Conservation (phyloP, 768 basidiomycete species). For the Steccherinum ochraceum region DNA sequence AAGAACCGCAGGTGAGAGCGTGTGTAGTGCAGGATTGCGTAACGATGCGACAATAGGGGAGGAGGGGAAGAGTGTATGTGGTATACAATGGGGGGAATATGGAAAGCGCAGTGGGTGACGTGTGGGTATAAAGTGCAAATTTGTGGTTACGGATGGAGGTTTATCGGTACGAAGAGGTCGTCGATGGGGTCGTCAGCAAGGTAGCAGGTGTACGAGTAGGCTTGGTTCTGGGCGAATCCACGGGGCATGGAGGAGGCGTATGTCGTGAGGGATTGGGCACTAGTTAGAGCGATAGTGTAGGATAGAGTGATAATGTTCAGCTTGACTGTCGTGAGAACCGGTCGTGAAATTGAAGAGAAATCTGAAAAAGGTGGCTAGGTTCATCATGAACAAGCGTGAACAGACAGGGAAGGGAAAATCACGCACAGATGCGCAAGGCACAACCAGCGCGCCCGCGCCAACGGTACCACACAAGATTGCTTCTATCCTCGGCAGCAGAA, state of each 20-base stretch:
- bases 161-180: no score
- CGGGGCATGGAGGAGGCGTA: background rate
- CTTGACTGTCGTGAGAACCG: background rate
- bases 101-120: no score
- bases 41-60: no score
- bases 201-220: background rate
- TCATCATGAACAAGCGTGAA: background rate
- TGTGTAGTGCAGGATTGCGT: no score
- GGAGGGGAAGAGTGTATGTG: no score
- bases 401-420: background rate
- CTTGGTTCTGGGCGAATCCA: background rate
- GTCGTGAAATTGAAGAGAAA: background rate
- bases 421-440: background rate
- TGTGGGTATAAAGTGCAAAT: no score
- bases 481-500: conserved; percentile 64
- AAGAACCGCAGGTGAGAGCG: no score
- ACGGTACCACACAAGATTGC: conserved; percentile 2
- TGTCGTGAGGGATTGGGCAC: background rate
- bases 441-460: conserved; percentile 1
- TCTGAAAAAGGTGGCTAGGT: background rate
- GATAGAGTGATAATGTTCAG: background rate
- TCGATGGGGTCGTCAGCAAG: background rate
- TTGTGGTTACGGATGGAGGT: no score
- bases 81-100: no score
- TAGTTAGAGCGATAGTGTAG: background rate